phyloP scores from a whole-genome alignment of 78 protist genomes.

The Guillardia theta region DNA sequence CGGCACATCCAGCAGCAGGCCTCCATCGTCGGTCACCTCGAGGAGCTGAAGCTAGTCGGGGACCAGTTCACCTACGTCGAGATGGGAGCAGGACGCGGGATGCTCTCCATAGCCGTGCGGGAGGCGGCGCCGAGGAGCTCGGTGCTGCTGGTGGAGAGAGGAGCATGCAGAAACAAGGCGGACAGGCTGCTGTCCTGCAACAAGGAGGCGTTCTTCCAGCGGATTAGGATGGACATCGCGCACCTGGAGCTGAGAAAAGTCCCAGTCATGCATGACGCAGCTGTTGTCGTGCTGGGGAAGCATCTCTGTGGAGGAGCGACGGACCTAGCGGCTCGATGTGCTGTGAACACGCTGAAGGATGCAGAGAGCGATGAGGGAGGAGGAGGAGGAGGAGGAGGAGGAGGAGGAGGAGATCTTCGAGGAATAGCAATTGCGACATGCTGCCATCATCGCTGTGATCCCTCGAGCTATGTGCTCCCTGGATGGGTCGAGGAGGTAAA shows the following conservation, averaged over 20 bases:
- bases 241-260: background rate
- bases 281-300: background rate
- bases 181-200: background rate
- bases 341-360: background rate
- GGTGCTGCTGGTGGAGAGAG: background rate
- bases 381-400: background rate
- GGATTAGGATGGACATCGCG: background rate
- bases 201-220: background rate
- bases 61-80: background rate
- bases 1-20: background rate
- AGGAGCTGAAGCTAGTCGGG: background rate
- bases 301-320: slow-evolving; percentile 33
- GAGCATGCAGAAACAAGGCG: background rate
- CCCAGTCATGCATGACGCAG: background rate
- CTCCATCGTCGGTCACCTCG: slow-evolving; percentile 9
- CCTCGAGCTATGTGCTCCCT: background rate
- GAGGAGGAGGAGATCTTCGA: background rate
- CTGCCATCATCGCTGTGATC: background rate
- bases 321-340: slow-evolving; percentile 1
- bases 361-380: background rate
- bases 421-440: background rate
- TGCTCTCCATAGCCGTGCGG: background rate
- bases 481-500: background rate
- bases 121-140: background rate
- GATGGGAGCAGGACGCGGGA: slow-evolving; percentile 19